Percentiles rank a stretch among this genome's conserved stretches.
Conservation (phyloP, 768 basidiomycete genomes). For the Leccinum imitatum region DNA sequence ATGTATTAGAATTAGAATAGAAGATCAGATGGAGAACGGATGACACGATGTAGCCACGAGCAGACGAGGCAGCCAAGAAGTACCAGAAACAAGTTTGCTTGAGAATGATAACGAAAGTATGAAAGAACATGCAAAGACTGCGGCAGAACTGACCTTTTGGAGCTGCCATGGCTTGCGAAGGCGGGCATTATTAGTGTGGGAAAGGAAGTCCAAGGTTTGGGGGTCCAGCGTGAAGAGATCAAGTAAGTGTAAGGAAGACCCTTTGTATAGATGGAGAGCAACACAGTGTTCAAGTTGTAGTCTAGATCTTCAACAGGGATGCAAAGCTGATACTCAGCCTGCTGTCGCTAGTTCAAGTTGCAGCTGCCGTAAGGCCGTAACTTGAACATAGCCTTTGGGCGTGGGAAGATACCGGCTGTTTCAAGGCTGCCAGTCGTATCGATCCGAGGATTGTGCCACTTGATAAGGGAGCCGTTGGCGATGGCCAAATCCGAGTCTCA, state of each 20-base stretch:
- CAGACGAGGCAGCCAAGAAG: conserved; percentile 12
- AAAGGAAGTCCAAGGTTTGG: background rate
- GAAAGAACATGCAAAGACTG: conserved; percentile 13
- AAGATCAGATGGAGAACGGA: background rate
- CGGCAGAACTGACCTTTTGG: conserved; percentile 2
- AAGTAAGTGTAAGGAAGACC: background rate
- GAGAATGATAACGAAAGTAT: conserved; percentile 8
- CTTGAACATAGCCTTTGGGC: background rate
- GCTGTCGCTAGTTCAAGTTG: too few species aligned
- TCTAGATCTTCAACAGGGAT: too few species aligned
- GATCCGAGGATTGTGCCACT: conserved; percentile 21
- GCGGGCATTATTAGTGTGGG: background rate
- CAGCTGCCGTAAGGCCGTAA: background rate
- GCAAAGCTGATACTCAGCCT: too few species aligned
- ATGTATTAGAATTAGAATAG: background rate
- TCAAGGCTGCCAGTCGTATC: conserved; percentile 17
- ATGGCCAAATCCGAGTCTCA: background rate
- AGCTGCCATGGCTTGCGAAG: conserved; percentile 11
- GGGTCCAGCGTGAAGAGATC: background rate
- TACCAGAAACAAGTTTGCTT: conserved; percentile 2
- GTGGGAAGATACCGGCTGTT: conserved; percentile 6
- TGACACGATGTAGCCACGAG: conserved; percentile 3
- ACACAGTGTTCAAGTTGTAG: background rate
- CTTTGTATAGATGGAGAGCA: background rate
- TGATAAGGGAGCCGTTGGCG: conserved; percentile 23